A percentile compares a stretch with the other conserved stretches of the same genome.
Conservation (phyloP, 495 filamentous ascomycete genomes). For the Pyronema domesticum region DNA sequence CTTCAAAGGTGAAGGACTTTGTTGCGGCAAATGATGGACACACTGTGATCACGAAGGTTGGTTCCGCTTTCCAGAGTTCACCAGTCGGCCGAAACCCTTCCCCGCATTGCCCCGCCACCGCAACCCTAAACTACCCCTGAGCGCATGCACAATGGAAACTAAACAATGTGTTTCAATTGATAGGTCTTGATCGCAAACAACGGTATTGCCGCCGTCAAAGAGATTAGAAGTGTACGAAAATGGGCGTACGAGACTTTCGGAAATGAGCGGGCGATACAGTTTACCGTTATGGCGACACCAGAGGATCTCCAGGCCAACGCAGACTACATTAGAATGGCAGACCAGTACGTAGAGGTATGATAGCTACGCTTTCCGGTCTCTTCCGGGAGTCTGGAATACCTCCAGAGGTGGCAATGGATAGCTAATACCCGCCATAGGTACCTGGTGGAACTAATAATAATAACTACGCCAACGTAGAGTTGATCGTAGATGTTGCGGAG, state of each 20-base stretch:
- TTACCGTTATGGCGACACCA: conserved; percentile 99
- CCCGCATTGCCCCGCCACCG: neutral
- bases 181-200: conserved; percentile 99
- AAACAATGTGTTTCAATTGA: neutral
- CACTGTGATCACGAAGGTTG: conserved; percentile 94
- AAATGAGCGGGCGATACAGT: conserved; percentile 94
- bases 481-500: conserved; percentile 98
- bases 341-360: conserved; percentile 91
- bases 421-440: conserved; percentile 29
- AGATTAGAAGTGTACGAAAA: conserved; percentile 96
- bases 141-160: too few species aligned
- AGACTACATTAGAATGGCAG: conserved; percentile 98
- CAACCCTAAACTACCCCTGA: too few species aligned
- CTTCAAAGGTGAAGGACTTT: conserved; percentile 84
- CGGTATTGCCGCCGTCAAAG: conserved; percentile 97
- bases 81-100: neutral
- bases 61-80: neutral
- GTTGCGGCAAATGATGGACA: conserved; percentile 78
- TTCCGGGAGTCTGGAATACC: neutral
- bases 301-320: conserved; percentile 95
- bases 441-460: conserved; percentile 99
- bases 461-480: conserved; percentile 98
- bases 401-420: neutral
- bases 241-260: conserved; percentile 99
- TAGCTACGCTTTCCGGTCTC: neutral